A percentile compares a stretch with the other conserved stretches of the same genome.
Evolutionary conservation across 225 moss, liverwort and hornwort species (phyloP).

Genomic region (Pseudoscleropodium purum): DNA sequence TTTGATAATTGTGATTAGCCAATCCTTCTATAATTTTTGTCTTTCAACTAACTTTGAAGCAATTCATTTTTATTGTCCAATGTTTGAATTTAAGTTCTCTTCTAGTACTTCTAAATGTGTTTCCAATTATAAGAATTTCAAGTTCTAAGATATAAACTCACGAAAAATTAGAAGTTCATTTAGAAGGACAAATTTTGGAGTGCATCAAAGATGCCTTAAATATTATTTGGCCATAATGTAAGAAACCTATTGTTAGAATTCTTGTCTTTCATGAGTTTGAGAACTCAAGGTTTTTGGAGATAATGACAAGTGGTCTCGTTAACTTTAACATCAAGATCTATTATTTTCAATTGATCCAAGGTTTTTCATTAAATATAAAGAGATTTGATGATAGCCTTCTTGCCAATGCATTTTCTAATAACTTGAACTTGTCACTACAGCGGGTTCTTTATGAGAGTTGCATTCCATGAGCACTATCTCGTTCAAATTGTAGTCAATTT

Average conservation of each 20-base stretch:
- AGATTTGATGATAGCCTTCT: neutral
- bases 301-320: neutral
- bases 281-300: too few species aligned
- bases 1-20: neutral
- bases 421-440: neutral
- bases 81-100: neutral
- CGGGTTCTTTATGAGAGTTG: neutral
- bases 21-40: neutral
- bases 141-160: neutral
- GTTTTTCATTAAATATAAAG: neutral
- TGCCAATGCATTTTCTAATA: neutral
- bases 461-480: neutral
- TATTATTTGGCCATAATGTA: neutral
- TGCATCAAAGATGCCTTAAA: neutral
- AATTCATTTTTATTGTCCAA: neutral
- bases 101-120: neutral
- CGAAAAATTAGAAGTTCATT: neutral
- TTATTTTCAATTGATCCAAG: neutral
- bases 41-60: neutral
- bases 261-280: neutral
- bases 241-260: neutral
- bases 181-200: neutral
- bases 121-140: neutral
- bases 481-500: too few species aligned
- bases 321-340: rapidly evolving